phyloP scores from a whole-genome alignment of 2,329 filamentous ascomycete genomes.

The Sporothrix sp. region DNA sequence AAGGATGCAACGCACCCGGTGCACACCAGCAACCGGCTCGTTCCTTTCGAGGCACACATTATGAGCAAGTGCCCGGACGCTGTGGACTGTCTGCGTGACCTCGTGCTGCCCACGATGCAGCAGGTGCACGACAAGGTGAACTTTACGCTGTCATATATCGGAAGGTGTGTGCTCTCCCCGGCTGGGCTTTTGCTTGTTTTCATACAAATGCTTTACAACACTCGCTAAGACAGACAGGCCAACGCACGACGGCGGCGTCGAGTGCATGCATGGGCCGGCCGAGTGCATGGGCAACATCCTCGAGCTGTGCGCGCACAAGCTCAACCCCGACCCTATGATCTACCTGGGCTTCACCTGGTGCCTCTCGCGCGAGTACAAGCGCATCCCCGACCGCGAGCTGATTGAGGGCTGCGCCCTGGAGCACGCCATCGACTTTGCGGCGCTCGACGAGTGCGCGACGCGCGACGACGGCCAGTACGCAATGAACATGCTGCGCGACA shows the following conservation, averaged over 20 bases:
- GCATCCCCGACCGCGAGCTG: constrained; percentile 69
- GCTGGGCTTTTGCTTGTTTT: too few relatives aligned
- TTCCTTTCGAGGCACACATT: constrained; percentile 87
- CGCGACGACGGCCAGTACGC: constrained; percentile 65
- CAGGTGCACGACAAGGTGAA: constrained; percentile 73
- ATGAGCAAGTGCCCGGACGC: constrained; percentile 98
- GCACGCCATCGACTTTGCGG: constrained; percentile 74
- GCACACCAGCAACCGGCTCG: constrained; percentile 27
- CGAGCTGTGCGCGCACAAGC: constrained; percentile 75
- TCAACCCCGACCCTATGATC: constrained; percentile 77
- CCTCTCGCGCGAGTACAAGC: constrained; percentile 61
- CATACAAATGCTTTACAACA: too few relatives aligned
- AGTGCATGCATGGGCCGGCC: constrained; percentile 77
- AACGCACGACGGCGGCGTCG: constrained; percentile 70
- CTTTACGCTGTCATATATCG: constrained; percentile 86
- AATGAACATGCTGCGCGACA: constrained; percentile 55
- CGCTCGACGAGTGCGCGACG: constrained; percentile 73
- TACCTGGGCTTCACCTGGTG: constrained; percentile 93
- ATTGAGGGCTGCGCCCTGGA: constrained; percentile 83
- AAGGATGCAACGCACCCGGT: constrained; percentile 4
- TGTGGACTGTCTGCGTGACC: constrained; percentile 44
- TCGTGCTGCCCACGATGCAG: constrained; percentile 83
- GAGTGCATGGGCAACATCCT: constrained; percentile 93
- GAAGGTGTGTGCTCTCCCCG: constrained; percentile 34
- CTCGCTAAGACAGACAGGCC: constrained; percentile 33